A percentile compares a stretch with the other conserved stretches of the same genome.
Evolutionary conservation across 345 rosid species (phyloP).

Genomic region (Syzygium jambos): DNA sequence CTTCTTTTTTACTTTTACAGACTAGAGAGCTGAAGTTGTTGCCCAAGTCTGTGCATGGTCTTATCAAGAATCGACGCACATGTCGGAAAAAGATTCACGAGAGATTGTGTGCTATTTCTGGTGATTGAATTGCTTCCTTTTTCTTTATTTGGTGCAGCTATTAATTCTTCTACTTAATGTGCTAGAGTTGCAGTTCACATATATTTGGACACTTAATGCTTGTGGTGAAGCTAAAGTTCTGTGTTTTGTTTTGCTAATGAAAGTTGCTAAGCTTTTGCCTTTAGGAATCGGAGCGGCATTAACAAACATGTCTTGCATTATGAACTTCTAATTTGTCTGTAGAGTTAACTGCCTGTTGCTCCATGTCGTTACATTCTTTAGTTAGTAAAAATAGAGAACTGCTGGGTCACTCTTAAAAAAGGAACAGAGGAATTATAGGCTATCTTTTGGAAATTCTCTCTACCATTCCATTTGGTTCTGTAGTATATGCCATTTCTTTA

Average conservation of each 20-base stretch:
- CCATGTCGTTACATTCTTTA: neutral
- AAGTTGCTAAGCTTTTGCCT: neutral
- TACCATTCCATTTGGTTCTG: neutral
- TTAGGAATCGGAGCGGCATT: neutral
- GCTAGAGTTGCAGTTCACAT: neutral
- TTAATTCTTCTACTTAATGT: neutral
- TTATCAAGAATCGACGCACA: slow-evolving; percentile 51
- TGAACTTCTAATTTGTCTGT: neutral
- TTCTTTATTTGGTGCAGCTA: neutral
- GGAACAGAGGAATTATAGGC: neutral
- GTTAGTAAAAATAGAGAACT: neutral
- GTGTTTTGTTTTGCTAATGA: neutral
- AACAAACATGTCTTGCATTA: neutral
- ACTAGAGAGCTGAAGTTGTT: slow-evolving; percentile 66
- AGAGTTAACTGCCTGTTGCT: neutral
- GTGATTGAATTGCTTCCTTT: slow-evolving; percentile 16
- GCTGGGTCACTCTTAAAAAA: neutral
- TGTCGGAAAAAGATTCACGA: slow-evolving; percentile 82
- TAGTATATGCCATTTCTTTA: neutral
- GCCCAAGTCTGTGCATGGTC: slow-evolving; percentile 49
- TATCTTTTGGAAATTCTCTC: neutral
- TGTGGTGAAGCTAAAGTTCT: neutral
- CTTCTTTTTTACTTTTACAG: slow-evolving; percentile 14
- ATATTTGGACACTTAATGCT: neutral
- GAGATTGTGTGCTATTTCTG: slow-evolving; percentile 66